Evolutionary conservation across 768 basidiomycete genomes (phyloP).

Genomic region (Boletus sensibilis): DNA sequence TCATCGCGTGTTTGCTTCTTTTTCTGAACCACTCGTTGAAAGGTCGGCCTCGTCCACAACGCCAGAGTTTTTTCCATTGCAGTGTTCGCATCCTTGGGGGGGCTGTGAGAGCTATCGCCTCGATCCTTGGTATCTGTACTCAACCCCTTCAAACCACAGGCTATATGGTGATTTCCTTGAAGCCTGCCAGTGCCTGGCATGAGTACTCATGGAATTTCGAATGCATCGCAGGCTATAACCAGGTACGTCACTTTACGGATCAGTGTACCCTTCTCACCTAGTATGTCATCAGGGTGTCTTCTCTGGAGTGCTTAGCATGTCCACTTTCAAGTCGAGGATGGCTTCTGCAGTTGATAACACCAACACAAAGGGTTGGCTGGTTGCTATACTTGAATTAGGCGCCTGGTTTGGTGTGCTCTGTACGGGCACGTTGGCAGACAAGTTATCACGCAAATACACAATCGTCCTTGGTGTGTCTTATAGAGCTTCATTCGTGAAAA

Average conservation of each 20-base stretch:
- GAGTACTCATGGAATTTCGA: not conserved
- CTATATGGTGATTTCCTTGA: constrained; percentile 52
- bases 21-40: not conserved
- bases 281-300: constrained; percentile 59
- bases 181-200: not conserved
- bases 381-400: constrained; percentile 70
- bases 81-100: constrained; percentile 77
- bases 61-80: constrained; percentile 63
- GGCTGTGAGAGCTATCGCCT: constrained; percentile 48
- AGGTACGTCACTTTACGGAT: constrained; percentile 36
- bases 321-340: constrained; percentile 54
- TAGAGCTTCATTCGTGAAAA: not conserved
- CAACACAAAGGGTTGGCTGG: constrained; percentile 66
- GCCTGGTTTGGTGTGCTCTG: constrained; percentile 76
- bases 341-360: constrained; percentile 49
- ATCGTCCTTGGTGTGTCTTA: constrained; percentile 51
- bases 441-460: constrained; percentile 70
- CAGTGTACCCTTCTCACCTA: not conserved
- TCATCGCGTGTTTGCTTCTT: not conserved
- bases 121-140: not conserved
- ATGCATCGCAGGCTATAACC: constrained; percentile 55
- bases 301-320: constrained; percentile 67
- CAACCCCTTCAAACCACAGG: constrained; percentile 34
- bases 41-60: constrained; percentile 66
- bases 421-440: constrained; percentile 72